A percentile compares a stretch with the other conserved stretches of the same genome.
Evolutionary conservation across 208 protist species (phyloP).

Genomic region (Trypanosoma conorhini): DNA sequence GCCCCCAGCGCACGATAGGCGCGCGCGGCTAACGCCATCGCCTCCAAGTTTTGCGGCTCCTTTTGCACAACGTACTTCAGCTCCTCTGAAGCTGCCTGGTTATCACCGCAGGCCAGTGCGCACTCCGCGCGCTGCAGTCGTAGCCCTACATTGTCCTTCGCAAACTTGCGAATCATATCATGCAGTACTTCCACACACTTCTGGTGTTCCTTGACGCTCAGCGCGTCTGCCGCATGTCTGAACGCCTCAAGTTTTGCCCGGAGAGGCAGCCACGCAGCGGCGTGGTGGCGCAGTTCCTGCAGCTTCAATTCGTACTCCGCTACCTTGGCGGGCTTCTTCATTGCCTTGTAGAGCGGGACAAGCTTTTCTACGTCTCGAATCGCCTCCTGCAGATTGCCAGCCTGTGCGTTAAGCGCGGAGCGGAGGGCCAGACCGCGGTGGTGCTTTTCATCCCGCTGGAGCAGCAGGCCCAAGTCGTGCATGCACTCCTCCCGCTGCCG

Average conservation of each 20-base stretch:
- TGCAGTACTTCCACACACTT: constrained; percentile 61
- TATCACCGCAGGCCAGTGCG: constrained; percentile 62
- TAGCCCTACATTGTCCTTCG: constrained; percentile 70
- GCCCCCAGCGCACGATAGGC: constrained; percentile 74
- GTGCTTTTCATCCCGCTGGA: constrained; percentile 32
- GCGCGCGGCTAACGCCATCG: constrained; percentile 69
- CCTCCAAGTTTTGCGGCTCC: constrained; percentile 70
- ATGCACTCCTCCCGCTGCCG: constrained; percentile 43
- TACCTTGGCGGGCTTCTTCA: constrained; percentile 28
- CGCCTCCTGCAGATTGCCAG: constrained; percentile 53
- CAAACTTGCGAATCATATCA: constrained; percentile 65
- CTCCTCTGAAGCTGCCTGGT: constrained; percentile 59
- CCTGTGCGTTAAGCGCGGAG: constrained; percentile 52
- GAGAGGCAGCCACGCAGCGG: constrained; percentile 43
- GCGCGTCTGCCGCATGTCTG: constrained; percentile 14
- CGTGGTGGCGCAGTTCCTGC: constrained; percentile 42
- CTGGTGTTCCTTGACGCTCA: constrained; percentile 29
- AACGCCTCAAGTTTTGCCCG: constrained; percentile 31
- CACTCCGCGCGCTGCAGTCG: constrained; percentile 81
- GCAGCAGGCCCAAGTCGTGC: constrained; percentile 58
- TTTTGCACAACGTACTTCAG: constrained; percentile 71
- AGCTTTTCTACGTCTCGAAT: constrained; percentile 45
- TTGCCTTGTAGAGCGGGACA: constrained; percentile 34
- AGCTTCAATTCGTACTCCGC: constrained; percentile 31
- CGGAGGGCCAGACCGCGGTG: constrained; percentile 59